phyloP scores from a whole-genome alignment of 2,329 filamentous ascomycete genomes.

The Leptographium lundbergii region DNA sequence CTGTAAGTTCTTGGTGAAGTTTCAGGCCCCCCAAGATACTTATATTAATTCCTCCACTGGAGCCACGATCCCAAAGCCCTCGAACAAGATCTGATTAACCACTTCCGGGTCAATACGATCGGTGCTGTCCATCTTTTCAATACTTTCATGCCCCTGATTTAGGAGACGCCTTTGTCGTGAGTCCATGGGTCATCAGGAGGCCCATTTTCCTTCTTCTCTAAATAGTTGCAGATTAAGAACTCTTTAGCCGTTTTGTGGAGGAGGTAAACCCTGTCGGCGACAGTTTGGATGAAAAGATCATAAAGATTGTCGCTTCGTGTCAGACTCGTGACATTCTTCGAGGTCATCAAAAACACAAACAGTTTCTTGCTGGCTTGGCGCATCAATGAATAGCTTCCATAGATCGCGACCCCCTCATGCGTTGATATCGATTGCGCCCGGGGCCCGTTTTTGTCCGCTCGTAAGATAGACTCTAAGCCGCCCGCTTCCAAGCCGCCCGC shows the following conservation, averaged over 20 bases:
- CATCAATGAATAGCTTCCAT: background rate
- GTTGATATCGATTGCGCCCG: no score
- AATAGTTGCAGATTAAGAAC: background rate
- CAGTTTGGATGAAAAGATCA: background rate
- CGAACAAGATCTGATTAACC: conserved; percentile 18
- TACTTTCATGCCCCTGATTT: conserved; percentile 38
- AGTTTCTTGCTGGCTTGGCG: background rate
- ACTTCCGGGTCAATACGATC: conserved; percentile 35
- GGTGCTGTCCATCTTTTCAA: conserved; percentile 40
- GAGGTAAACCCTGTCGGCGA: background rate
- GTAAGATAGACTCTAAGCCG: no score
- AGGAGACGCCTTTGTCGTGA: no score
- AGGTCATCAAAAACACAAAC: background rate
- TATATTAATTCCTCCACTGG: conserved; percentile 11
- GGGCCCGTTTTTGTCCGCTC: no score
- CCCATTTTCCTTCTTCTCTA: background rate
- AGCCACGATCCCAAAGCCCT: conserved; percentile 19
- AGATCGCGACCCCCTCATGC: no score
- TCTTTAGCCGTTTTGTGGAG: background rate
- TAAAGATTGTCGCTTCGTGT: background rate
- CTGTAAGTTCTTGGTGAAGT: background rate
- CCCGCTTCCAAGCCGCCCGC: no score
- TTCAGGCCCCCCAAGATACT: background rate
- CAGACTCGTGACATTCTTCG: background rate
- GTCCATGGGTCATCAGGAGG: no score